Conservation (phyloP, 1,284 basidiomycete genomes). For the Cerioporus squamosus region DNA sequence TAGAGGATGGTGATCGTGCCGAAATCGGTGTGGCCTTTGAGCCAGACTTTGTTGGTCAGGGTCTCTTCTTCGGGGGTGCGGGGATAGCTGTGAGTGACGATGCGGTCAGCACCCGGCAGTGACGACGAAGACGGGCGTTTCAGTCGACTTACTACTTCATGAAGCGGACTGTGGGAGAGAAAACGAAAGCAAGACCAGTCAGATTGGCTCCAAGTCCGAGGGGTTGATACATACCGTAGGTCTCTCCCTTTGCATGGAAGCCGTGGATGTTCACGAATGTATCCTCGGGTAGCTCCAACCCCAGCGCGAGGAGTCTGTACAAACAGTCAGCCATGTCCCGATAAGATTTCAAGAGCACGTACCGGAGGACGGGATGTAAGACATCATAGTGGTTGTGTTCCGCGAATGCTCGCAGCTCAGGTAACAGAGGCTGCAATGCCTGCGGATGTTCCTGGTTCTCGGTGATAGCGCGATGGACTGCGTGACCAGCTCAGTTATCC, state of each 20-base stretch:
- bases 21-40: conserved; percentile 63
- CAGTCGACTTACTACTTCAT: conserved; percentile 53
- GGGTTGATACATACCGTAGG: conserved; percentile 30
- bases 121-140: neutral
- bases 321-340: neutral
- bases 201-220: conserved; percentile 1
- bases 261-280: conserved; percentile 38
- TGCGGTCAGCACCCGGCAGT: neutral
- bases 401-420: conserved; percentile 58
- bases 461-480: conserved; percentile 50
- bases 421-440: conserved; percentile 52
- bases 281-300: conserved; percentile 40
- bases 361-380: conserved; percentile 54
- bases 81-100: conserved; percentile 39
- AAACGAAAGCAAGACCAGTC: neutral
- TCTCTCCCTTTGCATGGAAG: conserved; percentile 34
- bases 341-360: neutral
- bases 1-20: conserved; percentile 63
- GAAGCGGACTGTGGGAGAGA: conserved; percentile 46
- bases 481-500: neutral
- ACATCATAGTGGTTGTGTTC: conserved; percentile 54
- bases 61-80: conserved; percentile 55
- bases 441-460: conserved; percentile 49
- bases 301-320: conserved; percentile 49
- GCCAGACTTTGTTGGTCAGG: conserved; percentile 49